These are phyloP conservation scores for Cladosporium austrohemisphaericum DNA, from an alignment of 2,329 filamentous ascomycete genomes.

Conservation along the genomic window DNA sequence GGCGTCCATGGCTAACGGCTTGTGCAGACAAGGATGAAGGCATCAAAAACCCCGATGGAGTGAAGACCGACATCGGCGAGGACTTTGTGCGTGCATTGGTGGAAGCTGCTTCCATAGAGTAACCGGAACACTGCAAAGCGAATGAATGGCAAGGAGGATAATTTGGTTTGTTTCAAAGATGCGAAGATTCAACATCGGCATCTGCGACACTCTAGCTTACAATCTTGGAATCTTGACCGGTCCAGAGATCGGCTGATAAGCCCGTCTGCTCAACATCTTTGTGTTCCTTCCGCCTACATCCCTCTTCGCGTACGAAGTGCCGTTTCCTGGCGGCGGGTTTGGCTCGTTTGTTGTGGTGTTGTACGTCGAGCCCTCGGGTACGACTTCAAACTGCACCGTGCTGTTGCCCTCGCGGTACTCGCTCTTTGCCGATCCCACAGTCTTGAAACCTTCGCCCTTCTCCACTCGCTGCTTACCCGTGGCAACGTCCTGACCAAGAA, in stretches of 20 bases:
- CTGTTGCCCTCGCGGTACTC: slow-evolving; percentile 40
- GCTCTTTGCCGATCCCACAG: slow-evolving; percentile 25
- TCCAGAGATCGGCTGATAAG: neutral
- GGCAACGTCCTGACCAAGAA: slow-evolving; percentile 49
- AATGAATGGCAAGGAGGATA: too few species aligned
- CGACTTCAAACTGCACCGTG: slow-evolving; percentile 44
- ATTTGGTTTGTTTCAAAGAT: too few species aligned
- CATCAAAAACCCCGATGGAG: neutral
- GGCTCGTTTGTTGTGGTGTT: slow-evolving; percentile 25
- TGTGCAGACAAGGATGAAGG: neutral
- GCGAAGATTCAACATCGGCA: too few species aligned
- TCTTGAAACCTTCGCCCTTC: slow-evolving; percentile 21
- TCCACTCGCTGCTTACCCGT: slow-evolving; percentile 38
- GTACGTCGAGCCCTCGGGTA: slow-evolving; percentile 46
- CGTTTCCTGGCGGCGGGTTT: slow-evolving; percentile 15
- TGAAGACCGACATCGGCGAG: neutral
- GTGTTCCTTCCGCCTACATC: neutral
- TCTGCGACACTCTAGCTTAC: too few species aligned
- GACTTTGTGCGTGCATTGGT: neutral
- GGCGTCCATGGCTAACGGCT: too few species aligned
- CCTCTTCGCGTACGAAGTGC: slow-evolving; percentile 11
- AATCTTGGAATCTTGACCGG: slow-evolving; percentile 1
- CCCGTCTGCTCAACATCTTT: slow-evolving; percentile 7
- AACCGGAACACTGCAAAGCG: too few species aligned
- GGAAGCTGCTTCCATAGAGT: too few species aligned